Evolutionary conservation across 2,329 filamentous ascomycete species (phyloP).

Genomic region (Pseudogymnoascus sp.): DNA sequence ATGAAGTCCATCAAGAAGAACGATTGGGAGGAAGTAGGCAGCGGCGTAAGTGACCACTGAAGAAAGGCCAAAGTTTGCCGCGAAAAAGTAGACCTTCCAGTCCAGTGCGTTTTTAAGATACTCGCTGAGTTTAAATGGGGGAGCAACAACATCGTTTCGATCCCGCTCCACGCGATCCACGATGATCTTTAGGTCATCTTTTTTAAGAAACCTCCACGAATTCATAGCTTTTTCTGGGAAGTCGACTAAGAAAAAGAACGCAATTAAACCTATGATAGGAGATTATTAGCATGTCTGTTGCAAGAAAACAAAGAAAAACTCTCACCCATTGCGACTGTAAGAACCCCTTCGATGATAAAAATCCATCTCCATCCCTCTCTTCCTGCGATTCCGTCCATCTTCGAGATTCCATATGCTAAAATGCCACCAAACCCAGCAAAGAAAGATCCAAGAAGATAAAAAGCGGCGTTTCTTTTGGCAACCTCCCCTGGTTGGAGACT

Average conservation of each 20-base stretch:
- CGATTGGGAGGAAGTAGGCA: constrained; percentile 69
- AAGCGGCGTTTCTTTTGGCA: constrained; percentile 33
- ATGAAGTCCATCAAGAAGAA: constrained; percentile 51
- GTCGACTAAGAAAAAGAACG: constrained; percentile 52
- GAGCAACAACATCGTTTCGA: constrained; percentile 41
- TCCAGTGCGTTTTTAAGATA: constrained; percentile 41
- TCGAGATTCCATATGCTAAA: constrained; percentile 43
- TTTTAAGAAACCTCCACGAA: constrained; percentile 37
- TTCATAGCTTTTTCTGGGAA: constrained; percentile 49
- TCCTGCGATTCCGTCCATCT: constrained; percentile 43
- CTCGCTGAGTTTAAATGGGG: constrained; percentile 38
- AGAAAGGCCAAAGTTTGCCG: constrained; percentile 52
- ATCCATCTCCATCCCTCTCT: constrained; percentile 48
- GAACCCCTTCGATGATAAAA: constrained; percentile 34
- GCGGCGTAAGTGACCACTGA: constrained; percentile 67
- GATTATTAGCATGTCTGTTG: not conserved
- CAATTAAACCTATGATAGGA: constrained; percentile 21
- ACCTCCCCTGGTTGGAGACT: not conserved
- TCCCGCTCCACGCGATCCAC: constrained; percentile 46
- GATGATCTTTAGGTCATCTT: constrained; percentile 41
- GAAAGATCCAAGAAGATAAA: constrained; percentile 44
- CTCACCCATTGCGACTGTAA: not conserved
- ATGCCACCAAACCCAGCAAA: constrained; percentile 44
- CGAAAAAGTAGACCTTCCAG: constrained; percentile 53
- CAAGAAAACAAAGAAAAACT: not conserved